phyloP scores from a whole-genome alignment of 108 stramenopile species.

The Nitzschia palea region DNA sequence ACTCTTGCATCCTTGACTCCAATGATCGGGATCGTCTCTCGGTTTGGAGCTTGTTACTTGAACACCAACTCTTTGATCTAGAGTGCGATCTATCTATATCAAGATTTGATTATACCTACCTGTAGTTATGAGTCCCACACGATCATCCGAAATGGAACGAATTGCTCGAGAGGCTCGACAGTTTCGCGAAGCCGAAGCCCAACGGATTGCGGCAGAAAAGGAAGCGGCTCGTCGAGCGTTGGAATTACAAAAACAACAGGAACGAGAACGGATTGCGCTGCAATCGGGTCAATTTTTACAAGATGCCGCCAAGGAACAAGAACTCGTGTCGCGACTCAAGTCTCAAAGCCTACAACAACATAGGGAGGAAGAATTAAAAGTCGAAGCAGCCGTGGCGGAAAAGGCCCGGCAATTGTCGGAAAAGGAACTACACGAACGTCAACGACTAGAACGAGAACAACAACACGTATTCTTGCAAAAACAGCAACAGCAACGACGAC shows the following conservation, averaged over 20 bases:
- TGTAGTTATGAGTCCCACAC: too few species aligned
- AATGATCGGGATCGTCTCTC: too few species aligned
- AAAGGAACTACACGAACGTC: slow-evolving; percentile 2
- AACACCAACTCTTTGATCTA: too few species aligned
- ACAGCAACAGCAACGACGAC: too few species aligned
- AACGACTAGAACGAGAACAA: slow-evolving; percentile 12
- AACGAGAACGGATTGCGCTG: slow-evolving; percentile 18
- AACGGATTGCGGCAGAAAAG: slow-evolving; percentile 26
- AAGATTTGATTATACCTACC: too few species aligned
- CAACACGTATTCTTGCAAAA: background rate
- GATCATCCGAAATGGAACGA: slow-evolving; percentile 26
- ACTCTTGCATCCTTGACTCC: too few species aligned
- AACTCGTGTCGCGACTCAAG: background rate
- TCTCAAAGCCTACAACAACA: background rate
- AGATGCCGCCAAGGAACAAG: slow-evolving; percentile 11
- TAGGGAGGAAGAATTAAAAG: background rate
- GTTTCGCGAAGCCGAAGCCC: slow-evolving; percentile 21
- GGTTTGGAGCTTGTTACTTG: too few species aligned
- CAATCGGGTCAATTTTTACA: slow-evolving; percentile 7
- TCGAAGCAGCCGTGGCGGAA: background rate
- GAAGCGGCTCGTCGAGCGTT: slow-evolving; percentile 5
- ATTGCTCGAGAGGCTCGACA: slow-evolving; percentile 24
- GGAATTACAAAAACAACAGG: slow-evolving; percentile 3
- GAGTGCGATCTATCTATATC: too few species aligned
- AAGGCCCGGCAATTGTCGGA: slow-evolving; percentile 5